These are phyloP conservation scores for Daldinia bambusicola DNA, from an alignment of 495 filamentous ascomycete genomes.

Conservation along the genomic window DNA sequence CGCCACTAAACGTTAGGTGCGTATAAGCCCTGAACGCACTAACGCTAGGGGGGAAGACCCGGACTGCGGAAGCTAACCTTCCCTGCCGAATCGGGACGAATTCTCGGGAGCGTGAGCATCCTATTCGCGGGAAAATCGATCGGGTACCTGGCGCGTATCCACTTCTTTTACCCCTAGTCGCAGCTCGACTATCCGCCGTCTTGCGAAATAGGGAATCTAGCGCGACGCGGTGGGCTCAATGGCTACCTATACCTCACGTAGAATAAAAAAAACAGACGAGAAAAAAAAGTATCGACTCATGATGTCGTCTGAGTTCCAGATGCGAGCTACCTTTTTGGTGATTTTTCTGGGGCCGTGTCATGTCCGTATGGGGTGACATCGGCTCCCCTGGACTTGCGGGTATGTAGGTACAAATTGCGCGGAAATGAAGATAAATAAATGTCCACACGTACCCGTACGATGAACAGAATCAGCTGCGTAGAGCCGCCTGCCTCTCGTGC, in stretches of 20 bases:
- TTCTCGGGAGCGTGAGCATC: neutral
- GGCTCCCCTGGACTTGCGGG: neutral
- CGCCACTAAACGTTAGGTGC: neutral
- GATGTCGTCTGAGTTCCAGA: neutral
- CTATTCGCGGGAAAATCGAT: slow-evolving; percentile 33
- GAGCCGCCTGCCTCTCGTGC: slow-evolving; percentile 15
- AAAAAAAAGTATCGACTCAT: neutral
- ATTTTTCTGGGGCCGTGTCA: neutral
- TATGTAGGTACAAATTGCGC: slow-evolving; percentile 21
- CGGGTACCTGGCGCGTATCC: neutral
- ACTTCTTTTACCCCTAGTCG: slow-evolving; percentile 9
- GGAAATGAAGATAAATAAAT: slow-evolving; percentile 27
- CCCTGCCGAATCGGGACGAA: slow-evolving; percentile 40
- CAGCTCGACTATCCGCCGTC: neutral
- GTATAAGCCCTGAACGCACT: slow-evolving; percentile 1
- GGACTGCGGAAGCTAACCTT: slow-evolving; percentile 31
- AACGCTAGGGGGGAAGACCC: neutral
- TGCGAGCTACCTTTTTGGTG: neutral
- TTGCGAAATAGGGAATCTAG: slow-evolving; percentile 28
- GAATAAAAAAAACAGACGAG: too few species aligned
- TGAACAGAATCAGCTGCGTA: slow-evolving; percentile 6
- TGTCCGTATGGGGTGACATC: slow-evolving; percentile 16
- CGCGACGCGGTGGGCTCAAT: slow-evolving; percentile 13
- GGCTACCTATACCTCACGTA: too few species aligned
- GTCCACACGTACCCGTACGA: slow-evolving; percentile 1